Evolutionary conservation across 495 filamentous ascomycete species (phyloP).

Genomic region (Xylaria flabelliformis): DNA sequence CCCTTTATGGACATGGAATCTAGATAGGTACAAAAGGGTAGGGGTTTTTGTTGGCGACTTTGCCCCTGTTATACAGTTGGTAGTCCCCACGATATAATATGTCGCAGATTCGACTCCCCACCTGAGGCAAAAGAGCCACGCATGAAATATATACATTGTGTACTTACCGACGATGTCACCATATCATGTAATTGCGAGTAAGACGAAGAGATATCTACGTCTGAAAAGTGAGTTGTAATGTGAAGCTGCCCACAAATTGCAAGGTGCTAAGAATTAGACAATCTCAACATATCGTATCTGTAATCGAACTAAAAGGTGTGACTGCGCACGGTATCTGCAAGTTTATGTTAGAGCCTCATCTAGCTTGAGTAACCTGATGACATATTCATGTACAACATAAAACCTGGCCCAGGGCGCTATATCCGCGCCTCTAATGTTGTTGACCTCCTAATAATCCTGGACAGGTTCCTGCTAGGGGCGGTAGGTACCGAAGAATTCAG

Average conservation of each 20-base stretch:
- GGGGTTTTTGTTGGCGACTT: neutral
- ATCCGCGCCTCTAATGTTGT: neutral
- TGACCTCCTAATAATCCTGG: constrained; percentile 3
- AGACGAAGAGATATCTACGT: neutral
- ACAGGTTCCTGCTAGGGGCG: neutral
- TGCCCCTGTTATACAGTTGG: constrained; percentile 4
- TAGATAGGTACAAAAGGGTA: constrained; percentile 3
- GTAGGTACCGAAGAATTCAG: neutral
- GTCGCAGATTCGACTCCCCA: constrained; percentile 11
- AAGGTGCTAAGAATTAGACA: neutral
- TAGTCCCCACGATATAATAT: constrained; percentile 15
- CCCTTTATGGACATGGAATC: constrained; percentile 6
- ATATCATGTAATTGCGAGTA: neutral
- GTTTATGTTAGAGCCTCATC: constrained; percentile 1
- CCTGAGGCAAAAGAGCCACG: constrained; percentile 24
- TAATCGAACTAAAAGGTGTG: constrained; percentile 1
- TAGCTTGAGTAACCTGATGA: neutral
- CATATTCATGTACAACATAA: neutral
- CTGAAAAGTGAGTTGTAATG: neutral
- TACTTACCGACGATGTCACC: neutral
- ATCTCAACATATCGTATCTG: neutral
- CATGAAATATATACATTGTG: neutral
- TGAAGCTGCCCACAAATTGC: neutral
- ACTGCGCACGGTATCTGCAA: neutral
- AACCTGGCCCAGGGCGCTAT: neutral